phyloP scores from a whole-genome alignment of 768 basidiomycete species.

The Psilocybe subaeruginosa region DNA sequence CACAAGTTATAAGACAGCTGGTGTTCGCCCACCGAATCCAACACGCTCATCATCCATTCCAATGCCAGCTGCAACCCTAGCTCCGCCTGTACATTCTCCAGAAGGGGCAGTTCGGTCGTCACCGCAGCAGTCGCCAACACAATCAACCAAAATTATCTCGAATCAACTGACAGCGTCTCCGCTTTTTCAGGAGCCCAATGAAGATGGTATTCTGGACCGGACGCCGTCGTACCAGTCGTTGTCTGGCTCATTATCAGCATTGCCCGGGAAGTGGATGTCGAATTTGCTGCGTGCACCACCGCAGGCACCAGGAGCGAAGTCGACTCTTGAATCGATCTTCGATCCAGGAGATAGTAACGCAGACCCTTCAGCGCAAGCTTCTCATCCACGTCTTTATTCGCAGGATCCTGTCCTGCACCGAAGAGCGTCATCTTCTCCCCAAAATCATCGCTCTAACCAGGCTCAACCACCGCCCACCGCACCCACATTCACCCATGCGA shows the following conservation, averaged over 20 bases:
- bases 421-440: constrained; percentile 1
- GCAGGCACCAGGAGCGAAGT: constrained; percentile 3
- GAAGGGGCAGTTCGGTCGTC: constrained; percentile 5
- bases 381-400: not conserved
- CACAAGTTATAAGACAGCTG: not conserved
- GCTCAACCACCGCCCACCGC: constrained; percentile 1
- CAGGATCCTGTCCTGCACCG: not conserved
- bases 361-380: not conserved
- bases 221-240: constrained; percentile 7
- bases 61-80: constrained; percentile 35
- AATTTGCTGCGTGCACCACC: constrained; percentile 16
- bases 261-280: constrained; percentile 23
- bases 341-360: not conserved
- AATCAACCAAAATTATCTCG: constrained; percentile 32
- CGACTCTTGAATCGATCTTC: constrained; percentile 20
- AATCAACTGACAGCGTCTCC: constrained; percentile 20
- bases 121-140: constrained; percentile 13
- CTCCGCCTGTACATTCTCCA: constrained; percentile 38
- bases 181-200: not conserved
- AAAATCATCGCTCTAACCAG: not conserved
- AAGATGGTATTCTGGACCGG: not conserved
- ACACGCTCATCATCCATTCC: constrained; percentile 28
- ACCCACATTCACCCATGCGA: constrained; percentile 20
- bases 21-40: constrained; percentile 33
- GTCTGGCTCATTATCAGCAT: constrained; percentile 14